phyloP scores from a whole-genome alignment of 169 alveolate species.

The Plasmodium cynomolgi region DNA sequence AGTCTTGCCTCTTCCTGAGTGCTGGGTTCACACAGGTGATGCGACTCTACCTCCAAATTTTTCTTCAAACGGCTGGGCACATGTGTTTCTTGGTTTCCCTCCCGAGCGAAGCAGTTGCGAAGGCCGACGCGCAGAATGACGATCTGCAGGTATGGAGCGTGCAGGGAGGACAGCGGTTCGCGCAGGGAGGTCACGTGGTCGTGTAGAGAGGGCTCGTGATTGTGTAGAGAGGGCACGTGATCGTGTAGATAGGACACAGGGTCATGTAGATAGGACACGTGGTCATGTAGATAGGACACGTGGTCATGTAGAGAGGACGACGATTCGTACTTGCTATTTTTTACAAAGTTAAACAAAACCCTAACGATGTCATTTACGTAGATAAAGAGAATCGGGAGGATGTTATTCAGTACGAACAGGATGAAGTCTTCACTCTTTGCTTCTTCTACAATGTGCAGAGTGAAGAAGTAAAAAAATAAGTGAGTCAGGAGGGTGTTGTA shows the following conservation, averaged over 20 bases:
- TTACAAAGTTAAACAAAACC: conserved; percentile 8
- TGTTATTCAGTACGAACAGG: background rate
- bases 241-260: background rate
- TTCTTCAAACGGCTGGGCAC: background rate
- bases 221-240: background rate
- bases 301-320: background rate
- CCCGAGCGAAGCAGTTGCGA: conserved; percentile 24
- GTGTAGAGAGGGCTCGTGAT: background rate
- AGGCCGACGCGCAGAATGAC: conserved; percentile 23
- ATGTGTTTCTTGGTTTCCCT: background rate
- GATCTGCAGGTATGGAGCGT: conserved; percentile 32
- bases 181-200: background rate
- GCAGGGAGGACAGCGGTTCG: conserved; percentile 2
- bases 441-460: background rate
- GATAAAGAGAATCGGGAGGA: conserved; percentile 21
- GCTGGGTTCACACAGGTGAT: background rate
- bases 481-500: conserved; percentile 11
- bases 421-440: background rate
- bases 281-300: background rate
- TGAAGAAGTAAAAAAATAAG: conserved; percentile 24
- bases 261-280: too few relatives aligned
- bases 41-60: background rate
- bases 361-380: conserved; percentile 36
- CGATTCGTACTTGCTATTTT: background rate
- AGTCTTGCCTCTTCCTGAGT: background rate